Evolutionary conservation across 345 rosid genomes (phyloP).

Genomic region (Gossypium ekmanianum): DNA sequence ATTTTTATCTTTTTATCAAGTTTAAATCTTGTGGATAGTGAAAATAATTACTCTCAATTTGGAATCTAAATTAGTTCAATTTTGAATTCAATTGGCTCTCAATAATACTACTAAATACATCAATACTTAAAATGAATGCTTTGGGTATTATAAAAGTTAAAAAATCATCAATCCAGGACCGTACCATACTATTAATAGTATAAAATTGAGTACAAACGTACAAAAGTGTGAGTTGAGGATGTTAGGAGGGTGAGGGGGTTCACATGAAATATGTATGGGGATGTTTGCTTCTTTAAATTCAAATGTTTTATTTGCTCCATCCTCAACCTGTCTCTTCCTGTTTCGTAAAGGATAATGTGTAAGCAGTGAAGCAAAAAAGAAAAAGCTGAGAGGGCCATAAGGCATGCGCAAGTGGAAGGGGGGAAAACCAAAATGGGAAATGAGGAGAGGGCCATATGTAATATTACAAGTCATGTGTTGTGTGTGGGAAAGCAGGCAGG

Average conservation of each 20-base stretch:
- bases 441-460: neutral
- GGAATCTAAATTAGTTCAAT: too few species aligned
- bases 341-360: neutral
- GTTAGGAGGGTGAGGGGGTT: neutral
- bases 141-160: too few species aligned
- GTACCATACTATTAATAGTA: neutral
- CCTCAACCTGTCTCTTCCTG: too few species aligned
- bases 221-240: constrained; percentile 4
- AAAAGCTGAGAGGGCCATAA: neutral
- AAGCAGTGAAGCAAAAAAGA: too few species aligned
- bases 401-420: neutral
- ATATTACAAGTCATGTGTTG: neutral
- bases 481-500: neutral
- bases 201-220: neutral
- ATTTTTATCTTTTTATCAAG: too few species aligned
- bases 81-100: too few species aligned
- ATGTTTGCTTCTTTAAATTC: neutral
- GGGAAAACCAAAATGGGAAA: neutral
- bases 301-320: neutral
- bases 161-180: neutral
- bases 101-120: too few species aligned
- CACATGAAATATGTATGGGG: constrained; percentile 8
- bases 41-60: too few species aligned
- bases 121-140: too few species aligned
- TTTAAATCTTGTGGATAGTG: too few species aligned